Base-by-base conservation (phyloP, 2,329 filamentous ascomycete genomes). In the Fusarium sp. region DNA sequence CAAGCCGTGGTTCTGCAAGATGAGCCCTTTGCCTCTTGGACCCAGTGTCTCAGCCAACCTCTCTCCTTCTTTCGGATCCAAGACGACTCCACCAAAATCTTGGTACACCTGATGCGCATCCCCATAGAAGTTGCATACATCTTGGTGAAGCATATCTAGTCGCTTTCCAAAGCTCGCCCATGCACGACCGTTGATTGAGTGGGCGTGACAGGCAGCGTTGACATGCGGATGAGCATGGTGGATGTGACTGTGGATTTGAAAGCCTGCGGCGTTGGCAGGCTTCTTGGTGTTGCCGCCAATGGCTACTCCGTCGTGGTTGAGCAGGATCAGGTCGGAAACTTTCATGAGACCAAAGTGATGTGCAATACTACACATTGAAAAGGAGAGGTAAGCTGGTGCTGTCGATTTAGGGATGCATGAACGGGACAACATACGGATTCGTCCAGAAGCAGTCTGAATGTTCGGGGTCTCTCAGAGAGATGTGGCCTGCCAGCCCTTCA, bases 81-180 rank as follows among this genome's bases (percentile, higher is more conserved):
- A 9, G 6, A 46, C 42, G 4, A 46, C 42, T 8, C 42, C 42
- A 51, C 79, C 81, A 73, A 89, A 91, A 8, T 86, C 84, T 8
- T 82, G 75, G 74, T 91, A 90, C 11, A 90, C 86, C 13, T 85
- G 83, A 73, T 90, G 76, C 8, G 87, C 33, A 56, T 56, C 85
- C 16, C 87, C 84, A 77, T 91, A 87, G 66, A 93, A 85, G 69
- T 87, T 87, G 72, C 86, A 87, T 2, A 89, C 85, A 76, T 89
- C 90, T 79, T 88, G 90, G 57, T 87, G 91, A 59, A 92, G 80
- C 89, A 92, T 92, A 64, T 92, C 90, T 16, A 93, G 81, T 2
- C 85, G 86, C 25, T 81, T 82, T 2, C 83, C 89, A 74, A 93
- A 92, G 2, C 83, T 82, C 57, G 85, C 87, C 89, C 89, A 92